Evolutionary conservation across 2,329 filamentous ascomycete species (phyloP), one percentile per base, ranked within the genome.

Genomic region (Orbilia quercus): DNA sequence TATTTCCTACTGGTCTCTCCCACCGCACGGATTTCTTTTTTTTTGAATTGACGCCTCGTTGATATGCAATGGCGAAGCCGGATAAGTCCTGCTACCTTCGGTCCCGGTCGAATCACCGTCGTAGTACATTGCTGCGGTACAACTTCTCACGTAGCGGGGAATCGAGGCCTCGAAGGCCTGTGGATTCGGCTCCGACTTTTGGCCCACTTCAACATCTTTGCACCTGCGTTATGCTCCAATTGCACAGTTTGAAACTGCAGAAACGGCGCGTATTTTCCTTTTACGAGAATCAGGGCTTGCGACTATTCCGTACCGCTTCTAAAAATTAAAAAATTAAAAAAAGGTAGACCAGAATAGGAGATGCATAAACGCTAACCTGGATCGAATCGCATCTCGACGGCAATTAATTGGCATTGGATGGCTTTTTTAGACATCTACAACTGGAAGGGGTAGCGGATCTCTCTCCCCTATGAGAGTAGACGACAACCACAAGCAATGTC

Each of bases 261-360:
- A 66, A 73, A 73, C 69, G 69, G 69, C 69, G 69, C 69, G 69
- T 73, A 73, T 73, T 66, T 54, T n/a, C 23, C 47, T n/a, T n/a
- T n/a, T n/a, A n/a, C n/a, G n/a, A 66, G 62, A 51, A 51, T 55
- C 38, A 72, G 51, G 16, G 42, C 45, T 55, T 66, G 55, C 69
- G 60, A 66, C 62, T 73, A 62, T 54, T 59, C 40, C 22, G 47
- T 45, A 59, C 69, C 48, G 53, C 69, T 50, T 62, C 47, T 31
- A 55, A 60, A n/a, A n/a, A n/a, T n/a, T n/a, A n/a, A n/a, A n/a
- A n/a, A n/a, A n/a, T n/a, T n/a, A n/a, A n/a, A n/a, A 72, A 57
- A 38, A 45, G 42, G 31, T 40, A 48, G 12, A 23, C 60, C 44
- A 48, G 25, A 38, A 69, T 38, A 66, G 60, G 69, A 73, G 60